Conservation (phyloP, 345 rosid genomes). For the Eucalyptus cladocalyx region DNA sequence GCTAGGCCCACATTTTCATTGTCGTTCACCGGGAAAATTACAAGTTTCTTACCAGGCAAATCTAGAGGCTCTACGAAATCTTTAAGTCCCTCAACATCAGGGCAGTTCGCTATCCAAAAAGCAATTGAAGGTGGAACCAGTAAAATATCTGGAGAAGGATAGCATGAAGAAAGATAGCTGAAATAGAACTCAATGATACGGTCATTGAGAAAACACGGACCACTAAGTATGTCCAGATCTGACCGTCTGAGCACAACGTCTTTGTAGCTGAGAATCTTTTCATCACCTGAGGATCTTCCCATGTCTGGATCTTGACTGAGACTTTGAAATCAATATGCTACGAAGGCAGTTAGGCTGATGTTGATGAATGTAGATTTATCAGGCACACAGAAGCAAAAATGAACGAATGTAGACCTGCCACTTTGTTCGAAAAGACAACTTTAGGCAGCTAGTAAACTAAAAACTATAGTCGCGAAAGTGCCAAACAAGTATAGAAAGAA, state of each 20-base stretch:
- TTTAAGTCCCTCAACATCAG: conserved; percentile 28
- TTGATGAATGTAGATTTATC: neutral
- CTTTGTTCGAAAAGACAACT: neutral
- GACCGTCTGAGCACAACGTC: conserved; percentile 80
- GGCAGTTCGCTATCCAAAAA: conserved; percentile 76
- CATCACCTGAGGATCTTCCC: conserved; percentile 44
- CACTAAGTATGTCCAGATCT: conserved; percentile 55
- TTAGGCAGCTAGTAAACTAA: neutral
- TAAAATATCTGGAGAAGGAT: conserved; percentile 30
- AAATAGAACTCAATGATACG: conserved; percentile 79
- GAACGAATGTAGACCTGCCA: neutral
- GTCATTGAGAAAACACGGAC: conserved; percentile 50
- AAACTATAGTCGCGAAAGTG: neutral
- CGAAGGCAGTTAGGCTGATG: neutral
- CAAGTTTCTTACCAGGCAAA: conserved; percentile 28
- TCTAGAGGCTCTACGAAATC: conserved; percentile 53
- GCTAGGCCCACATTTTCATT: conserved; percentile 46
- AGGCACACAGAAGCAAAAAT: neutral
- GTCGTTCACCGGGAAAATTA: conserved; percentile 70
- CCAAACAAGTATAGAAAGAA: neutral
- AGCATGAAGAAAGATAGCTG: conserved; percentile 43
- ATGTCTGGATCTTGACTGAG: conserved; percentile 6
- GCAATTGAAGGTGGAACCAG: conserved; percentile 71
- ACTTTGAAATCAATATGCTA: neutral
- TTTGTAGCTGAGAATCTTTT: conserved; percentile 63